phyloP scores from a whole-genome alignment of 257 asterid genomes.

The Scutellaria galericulata region DNA sequence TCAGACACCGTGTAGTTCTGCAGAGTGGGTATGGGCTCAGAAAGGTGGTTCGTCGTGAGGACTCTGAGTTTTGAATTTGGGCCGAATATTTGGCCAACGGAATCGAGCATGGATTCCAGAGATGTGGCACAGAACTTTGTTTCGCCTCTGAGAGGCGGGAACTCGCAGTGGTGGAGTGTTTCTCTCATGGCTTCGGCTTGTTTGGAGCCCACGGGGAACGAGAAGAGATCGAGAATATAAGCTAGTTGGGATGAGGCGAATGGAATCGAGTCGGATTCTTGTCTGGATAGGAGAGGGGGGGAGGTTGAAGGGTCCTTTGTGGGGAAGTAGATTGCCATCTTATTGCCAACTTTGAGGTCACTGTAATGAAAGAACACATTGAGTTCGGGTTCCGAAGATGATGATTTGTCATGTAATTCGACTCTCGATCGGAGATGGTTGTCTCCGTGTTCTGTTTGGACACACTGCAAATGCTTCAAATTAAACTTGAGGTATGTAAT shows the following conservation, averaged over 20 bases:
- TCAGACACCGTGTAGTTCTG: constrained; percentile 69
- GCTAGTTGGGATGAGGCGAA: constrained; percentile 55
- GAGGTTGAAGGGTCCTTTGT: constrained; percentile 50
- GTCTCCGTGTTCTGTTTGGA: constrained; percentile 19
- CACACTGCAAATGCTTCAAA: constrained; percentile 39
- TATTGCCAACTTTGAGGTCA: constrained; percentile 55
- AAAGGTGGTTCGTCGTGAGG: constrained; percentile 53
- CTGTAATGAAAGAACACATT: constrained; percentile 61
- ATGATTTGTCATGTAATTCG: constrained; percentile 21
- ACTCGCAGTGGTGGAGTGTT: constrained; percentile 77
- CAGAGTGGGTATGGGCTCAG: constrained; percentile 36
- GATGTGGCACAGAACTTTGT: constrained; percentile 82
- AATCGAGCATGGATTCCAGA: constrained; percentile 71
- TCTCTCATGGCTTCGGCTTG: constrained; percentile 68
- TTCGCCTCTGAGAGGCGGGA: constrained; percentile 61
- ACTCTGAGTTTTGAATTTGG: constrained; percentile 38
- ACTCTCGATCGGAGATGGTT: constrained; percentile 37
- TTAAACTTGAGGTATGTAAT: neutral
- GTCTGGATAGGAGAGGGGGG: constrained; percentile 65
- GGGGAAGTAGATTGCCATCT: constrained; percentile 60
- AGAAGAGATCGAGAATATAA: constrained; percentile 51
- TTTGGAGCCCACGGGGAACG: constrained; percentile 51
- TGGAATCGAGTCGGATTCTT: constrained; percentile 75
- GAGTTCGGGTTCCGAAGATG: constrained; percentile 53
- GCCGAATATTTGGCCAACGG: constrained; percentile 44